A percentile compares a stretch with the other conserved stretches of the same genome.
phyloP scores from a whole-genome alignment of 805 yeast genomes.

The Candida hungchunana region DNA sequence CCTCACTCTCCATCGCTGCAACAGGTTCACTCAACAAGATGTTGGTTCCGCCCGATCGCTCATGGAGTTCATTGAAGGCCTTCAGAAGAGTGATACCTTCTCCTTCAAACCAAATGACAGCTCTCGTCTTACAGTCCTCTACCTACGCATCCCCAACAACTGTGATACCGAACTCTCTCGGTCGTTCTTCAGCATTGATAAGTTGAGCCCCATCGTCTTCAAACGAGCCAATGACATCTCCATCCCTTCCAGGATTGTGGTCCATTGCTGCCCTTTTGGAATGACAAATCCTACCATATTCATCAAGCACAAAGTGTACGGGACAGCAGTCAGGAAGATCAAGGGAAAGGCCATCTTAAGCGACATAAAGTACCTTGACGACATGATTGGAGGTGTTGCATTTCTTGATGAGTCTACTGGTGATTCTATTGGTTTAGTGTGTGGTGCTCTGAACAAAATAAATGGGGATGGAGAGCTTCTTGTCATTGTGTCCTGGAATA shows the following conservation, averaged over 20 bases:
- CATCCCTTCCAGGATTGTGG: constrained; percentile 18
- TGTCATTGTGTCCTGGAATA: constrained; percentile 24
- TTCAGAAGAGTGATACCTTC: constrained; percentile 14
- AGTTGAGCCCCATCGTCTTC: constrained; percentile 15
- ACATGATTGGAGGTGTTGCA: constrained; percentile 26
- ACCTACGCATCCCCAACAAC: constrained; percentile 13
- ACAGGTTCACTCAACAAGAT: constrained; percentile 2
- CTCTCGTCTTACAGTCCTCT: constrained; percentile 13
- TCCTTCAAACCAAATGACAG: constrained; percentile 17
- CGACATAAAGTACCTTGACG: constrained; percentile 26
- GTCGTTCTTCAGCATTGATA: constrained; percentile 12
- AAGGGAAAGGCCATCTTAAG: constrained; percentile 19
- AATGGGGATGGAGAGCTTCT: constrained; percentile 29
- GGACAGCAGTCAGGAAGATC: constrained; percentile 17
- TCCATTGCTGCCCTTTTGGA: constrained; percentile 28
- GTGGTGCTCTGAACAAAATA: constrained; percentile 20
- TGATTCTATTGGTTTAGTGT: constrained; percentile 22
- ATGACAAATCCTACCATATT: constrained; percentile 28
- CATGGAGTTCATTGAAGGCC: constrained; percentile 4
- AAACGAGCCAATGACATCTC: constrained; percentile 1
- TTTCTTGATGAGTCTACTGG: constrained; percentile 4
- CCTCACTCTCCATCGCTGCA: constrained; percentile 6
- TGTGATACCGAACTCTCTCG: neutral
- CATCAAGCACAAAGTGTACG: constrained; percentile 21
- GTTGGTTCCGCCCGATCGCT: neutral